Base-by-base conservation (phyloP, 2,329 filamentous ascomycete species). In the Phaeosphaeriaceae sp. region DNA sequence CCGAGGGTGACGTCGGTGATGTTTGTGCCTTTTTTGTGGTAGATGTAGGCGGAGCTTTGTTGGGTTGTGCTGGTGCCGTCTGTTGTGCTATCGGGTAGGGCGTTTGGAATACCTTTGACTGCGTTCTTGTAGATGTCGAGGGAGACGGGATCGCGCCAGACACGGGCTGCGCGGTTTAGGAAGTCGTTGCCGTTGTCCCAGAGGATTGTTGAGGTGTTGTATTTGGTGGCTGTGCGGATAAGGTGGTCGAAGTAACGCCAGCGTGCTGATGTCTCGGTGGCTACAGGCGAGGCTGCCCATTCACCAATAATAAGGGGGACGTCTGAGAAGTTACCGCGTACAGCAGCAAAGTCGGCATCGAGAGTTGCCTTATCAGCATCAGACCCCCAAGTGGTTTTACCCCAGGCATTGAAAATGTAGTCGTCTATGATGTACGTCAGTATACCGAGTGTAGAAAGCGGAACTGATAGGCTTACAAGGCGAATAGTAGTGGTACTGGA, bases 401-500 rank as follows among this genome's bases (percentile, higher is more conserved):
- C 83, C 83, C 82, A 86, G 11, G 68, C 70, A 15, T 53, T 52
- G 54, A 73, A 78, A 53, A 76, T 71, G 58, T 70, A 76, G 47
- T 71, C 68, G 35, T 71, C 58, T 66, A 29, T 26, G 7, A 26
- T 26, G 7, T 45, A 18, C 9, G 21, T 15, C 6, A 21, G 9
- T 35, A 21, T 5, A 29, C 42, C 17, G 30, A 36, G 28, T 11
- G 32, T 15, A 35, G 20, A 26, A 35, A 32, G 33, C 21, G 16
- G 26, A 37, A 12, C 26, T 21, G n/a, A 6, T 20, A 17, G 23
- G 57, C 64, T 79, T 78, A 68, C 80, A 83, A 9, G 81, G 82
- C 7, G 76, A 78, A 68, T 86, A 86, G 67, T 85, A 85, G 60
- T 86, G 84, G 61, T 83, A 85, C 61, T 86, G 83, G 23, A 86